Percentiles rank a stretch among this genome's conserved stretches.
Evolutionary conservation across 2,329 filamentous ascomycete species (phyloP).

Genomic region (Fusarium sp.): DNA sequence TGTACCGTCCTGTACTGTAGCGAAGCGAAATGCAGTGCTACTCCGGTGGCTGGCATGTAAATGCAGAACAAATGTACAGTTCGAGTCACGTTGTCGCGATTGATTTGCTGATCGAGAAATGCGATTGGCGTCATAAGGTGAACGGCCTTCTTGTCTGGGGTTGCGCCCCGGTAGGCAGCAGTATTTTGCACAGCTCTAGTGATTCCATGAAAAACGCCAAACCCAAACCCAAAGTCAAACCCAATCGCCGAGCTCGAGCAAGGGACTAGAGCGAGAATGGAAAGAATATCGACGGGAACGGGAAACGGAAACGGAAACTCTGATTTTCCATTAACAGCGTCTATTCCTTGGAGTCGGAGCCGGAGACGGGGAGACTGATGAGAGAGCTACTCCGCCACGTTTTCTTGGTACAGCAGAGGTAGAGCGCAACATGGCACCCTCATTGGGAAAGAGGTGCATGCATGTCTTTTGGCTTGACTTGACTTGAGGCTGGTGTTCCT

Average conservation of each 20-base stretch:
- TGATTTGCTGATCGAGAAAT: slow-evolving; percentile 1
- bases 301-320: slow-evolving; percentile 12
- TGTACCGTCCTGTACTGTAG: not conserved
- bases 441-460: slow-evolving; percentile 15
- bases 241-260: not conserved
- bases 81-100: not conserved
- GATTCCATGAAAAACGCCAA: slow-evolving; percentile 1
- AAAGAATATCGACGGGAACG: not conserved
- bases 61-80: not conserved
- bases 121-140: slow-evolving; percentile 20
- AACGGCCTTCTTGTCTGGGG: slow-evolving; percentile 30
- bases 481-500: slow-evolving; percentile 20
- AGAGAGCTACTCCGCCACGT: slow-evolving; percentile 36
- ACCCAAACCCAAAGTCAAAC: slow-evolving; percentile 5
- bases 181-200: slow-evolving; percentile 10
- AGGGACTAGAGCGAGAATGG: not conserved
- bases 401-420: not conserved
- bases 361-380: slow-evolving; percentile 18
- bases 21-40: slow-evolving; percentile 23
- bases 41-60: slow-evolving; percentile 1
- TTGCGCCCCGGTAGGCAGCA: slow-evolving; percentile 30
- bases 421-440: slow-evolving; percentile 27
- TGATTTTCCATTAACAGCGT: not conserved
- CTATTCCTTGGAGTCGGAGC: not conserved
- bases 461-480: slow-evolving; percentile 2